Conservation (phyloP, 2,329 filamentous ascomycete genomes). For the Talaromyces piceae region DNA sequence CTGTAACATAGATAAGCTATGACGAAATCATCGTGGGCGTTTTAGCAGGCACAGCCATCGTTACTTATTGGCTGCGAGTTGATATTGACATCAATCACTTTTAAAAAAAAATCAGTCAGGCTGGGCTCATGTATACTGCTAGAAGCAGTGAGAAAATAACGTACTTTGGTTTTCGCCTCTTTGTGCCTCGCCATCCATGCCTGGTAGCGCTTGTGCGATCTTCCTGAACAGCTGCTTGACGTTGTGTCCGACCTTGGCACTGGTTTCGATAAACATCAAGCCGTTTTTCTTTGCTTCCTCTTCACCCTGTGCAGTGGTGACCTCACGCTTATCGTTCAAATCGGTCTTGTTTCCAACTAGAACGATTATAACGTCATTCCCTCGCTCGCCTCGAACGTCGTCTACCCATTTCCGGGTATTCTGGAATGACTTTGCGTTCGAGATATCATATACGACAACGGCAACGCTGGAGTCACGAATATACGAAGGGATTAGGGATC, state of each 20-base stretch:
- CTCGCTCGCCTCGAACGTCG: conserved; percentile 90
- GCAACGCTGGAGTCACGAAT: conserved; percentile 97
- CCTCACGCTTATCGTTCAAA: conserved; percentile 94
- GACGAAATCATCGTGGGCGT: conserved; percentile 6
- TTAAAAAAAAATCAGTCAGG: conserved; percentile 1
- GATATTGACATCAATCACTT: conserved; percentile 95
- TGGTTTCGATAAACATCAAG: conserved; percentile 98
- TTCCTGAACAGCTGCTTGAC: conserved; percentile 96
- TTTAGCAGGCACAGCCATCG: conserved; percentile 63
- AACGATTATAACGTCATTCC: conserved; percentile 98
- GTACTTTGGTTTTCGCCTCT: conserved; percentile 73
- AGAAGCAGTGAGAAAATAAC: conserved; percentile 29
- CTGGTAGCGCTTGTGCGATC: conserved; percentile 94
- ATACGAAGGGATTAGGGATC: conserved; percentile 94
- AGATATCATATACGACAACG: conserved; percentile 98
- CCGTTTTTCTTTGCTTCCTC: conserved; percentile 98
- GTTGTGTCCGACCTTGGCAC: conserved; percentile 94
- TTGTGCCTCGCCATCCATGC: conserved; percentile 88
- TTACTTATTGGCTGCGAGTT: conserved; percentile 61
- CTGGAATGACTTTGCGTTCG: conserved; percentile 93
- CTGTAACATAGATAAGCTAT: conserved; percentile 2
- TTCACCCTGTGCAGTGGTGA: conserved; percentile 91
- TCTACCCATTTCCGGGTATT: conserved; percentile 99
- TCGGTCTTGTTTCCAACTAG: conserved; percentile 99
- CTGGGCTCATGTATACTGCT: not conserved